Conservation (phyloP, 2,329 filamentous ascomycete species). For the Cucurbitaria berberidis region DNA sequence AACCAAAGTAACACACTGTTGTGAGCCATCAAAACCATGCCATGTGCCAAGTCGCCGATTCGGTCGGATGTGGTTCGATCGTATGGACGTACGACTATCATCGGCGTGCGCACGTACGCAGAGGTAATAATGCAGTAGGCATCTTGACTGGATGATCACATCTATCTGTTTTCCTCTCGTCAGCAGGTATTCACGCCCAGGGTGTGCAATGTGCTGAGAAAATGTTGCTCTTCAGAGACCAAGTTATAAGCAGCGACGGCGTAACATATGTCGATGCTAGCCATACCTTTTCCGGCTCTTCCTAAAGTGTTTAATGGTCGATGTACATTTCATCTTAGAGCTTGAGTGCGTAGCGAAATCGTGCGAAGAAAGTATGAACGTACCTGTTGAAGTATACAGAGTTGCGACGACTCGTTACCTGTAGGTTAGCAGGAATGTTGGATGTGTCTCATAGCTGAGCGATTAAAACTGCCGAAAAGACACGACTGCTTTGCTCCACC, state of each 20-base stretch:
- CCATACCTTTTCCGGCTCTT: slow-evolving; percentile 62
- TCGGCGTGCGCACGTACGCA: background rate
- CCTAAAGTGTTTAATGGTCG: slow-evolving; percentile 52
- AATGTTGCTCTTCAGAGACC: slow-evolving; percentile 50
- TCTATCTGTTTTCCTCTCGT: slow-evolving; percentile 9
- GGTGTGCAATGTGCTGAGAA: slow-evolving; percentile 3
- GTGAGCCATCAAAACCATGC: background rate
- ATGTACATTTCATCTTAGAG: slow-evolving; percentile 45
- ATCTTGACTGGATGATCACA: background rate
- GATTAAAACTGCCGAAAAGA: background rate
- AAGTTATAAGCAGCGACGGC: slow-evolving; percentile 59
- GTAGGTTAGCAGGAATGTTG: background rate
- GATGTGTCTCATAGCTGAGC: background rate
- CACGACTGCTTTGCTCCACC: background rate
- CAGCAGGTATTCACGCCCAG: slow-evolving; percentile 7
- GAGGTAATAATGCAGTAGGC: background rate
- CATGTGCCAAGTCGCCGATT: background rate
- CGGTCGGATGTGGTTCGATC: background rate
- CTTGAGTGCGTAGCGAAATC: slow-evolving; percentile 9
- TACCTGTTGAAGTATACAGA: slow-evolving; percentile 6
- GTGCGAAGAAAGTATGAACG: slow-evolving; percentile 7
- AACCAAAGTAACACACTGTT: background rate
- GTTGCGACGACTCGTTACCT: background rate
- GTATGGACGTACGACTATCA: background rate
- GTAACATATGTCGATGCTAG: slow-evolving; percentile 57